A percentile compares a stretch with the other conserved stretches of the same genome.
Evolutionary conservation across 495 filamentous ascomycete species (phyloP).

Genomic region (Hypoxylon lienhwacheense): DNA sequence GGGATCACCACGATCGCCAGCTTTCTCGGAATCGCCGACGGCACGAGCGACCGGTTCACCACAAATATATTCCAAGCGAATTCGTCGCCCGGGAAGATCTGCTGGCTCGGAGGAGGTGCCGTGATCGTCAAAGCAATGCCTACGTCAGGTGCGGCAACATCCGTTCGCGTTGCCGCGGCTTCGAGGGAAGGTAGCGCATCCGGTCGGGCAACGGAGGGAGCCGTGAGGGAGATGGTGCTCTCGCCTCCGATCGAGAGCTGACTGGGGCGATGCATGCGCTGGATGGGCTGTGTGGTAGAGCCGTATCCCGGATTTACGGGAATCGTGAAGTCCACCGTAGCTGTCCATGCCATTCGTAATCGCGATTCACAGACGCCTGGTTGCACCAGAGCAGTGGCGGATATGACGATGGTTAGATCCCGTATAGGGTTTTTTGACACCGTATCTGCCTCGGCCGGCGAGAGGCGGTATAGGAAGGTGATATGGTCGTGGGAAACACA

Average conservation of each 20-base stretch:
- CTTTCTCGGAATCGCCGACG: slow-evolving; percentile 60
- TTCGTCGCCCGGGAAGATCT: slow-evolving; percentile 65
- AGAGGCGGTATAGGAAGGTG: slow-evolving; percentile 80
- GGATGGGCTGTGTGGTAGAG: slow-evolving; percentile 57
- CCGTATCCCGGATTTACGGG: slow-evolving; percentile 61
- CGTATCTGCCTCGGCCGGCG: slow-evolving; percentile 63
- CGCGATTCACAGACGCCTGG: slow-evolving; percentile 65
- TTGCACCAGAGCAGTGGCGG: slow-evolving; percentile 64
- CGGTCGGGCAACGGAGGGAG: slow-evolving; percentile 52
- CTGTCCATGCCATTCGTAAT: slow-evolving; percentile 79
- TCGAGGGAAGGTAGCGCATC: slow-evolving; percentile 58
- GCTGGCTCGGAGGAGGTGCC: slow-evolving; percentile 51
- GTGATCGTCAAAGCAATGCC: slow-evolving; percentile 75
- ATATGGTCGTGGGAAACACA: slow-evolving; percentile 82
- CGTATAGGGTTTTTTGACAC: slow-evolving; percentile 54
- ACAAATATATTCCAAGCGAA: slow-evolving; percentile 90
- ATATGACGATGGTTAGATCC: slow-evolving; percentile 62
- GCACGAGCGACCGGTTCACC: slow-evolving; percentile 66
- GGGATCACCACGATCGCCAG: slow-evolving; percentile 80
- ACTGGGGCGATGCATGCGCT: slow-evolving; percentile 66
- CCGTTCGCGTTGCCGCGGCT: slow-evolving; percentile 49
- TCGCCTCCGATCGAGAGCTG: slow-evolving; percentile 57
- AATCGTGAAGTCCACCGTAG: slow-evolving; percentile 79
- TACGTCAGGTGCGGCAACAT: slow-evolving; percentile 57
- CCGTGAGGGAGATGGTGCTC: slow-evolving; percentile 47